phyloP scores from a whole-genome alignment of 2,329 filamentous ascomycete species.

The Cordyceps cicadae region DNA sequence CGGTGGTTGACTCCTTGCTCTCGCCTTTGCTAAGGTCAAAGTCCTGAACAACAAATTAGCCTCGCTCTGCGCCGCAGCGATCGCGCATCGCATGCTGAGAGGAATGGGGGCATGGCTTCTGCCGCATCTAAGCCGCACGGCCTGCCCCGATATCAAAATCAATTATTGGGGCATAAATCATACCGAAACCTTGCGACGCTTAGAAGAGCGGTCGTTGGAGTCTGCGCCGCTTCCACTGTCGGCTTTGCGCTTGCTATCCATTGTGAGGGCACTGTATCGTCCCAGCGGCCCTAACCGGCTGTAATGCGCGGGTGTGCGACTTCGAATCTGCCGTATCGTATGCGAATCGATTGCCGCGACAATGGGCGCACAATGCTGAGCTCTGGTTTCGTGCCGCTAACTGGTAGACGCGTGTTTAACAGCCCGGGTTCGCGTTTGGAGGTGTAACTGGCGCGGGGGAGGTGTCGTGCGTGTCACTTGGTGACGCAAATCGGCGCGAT shows the following conservation, averaged over 20 bases:
- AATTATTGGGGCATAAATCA: constrained; percentile 18
- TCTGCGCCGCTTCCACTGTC: constrained; percentile 38
- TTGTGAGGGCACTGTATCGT: constrained; percentile 21
- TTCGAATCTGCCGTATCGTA: not conserved
- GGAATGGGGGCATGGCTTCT: not conserved
- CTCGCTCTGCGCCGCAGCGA: not conserved
- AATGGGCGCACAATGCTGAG: constrained; percentile 2
- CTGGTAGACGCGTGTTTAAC: constrained; percentile 5
- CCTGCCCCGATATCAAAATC: not conserved
- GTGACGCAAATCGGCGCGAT: not conserved
- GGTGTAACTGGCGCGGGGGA: not conserved
- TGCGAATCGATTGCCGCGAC: not conserved
- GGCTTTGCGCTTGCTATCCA: constrained; percentile 52
- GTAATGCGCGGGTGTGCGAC: not conserved
- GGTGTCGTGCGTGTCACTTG: not conserved
- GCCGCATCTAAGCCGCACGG: not conserved
- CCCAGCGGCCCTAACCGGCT: not conserved
- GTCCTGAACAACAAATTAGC: constrained; percentile 19
- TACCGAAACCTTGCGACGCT: constrained; percentile 46
- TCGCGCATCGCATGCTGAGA: not conserved
- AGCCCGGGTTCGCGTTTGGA: constrained; percentile 1
- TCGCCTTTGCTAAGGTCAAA: constrained; percentile 50
- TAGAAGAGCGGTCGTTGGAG: constrained; percentile 44
- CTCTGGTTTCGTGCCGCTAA: not conserved
- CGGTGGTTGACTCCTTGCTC: constrained; percentile 58